Conservation (phyloP, 306 rosid genomes). For the Quercus robur region DNA sequence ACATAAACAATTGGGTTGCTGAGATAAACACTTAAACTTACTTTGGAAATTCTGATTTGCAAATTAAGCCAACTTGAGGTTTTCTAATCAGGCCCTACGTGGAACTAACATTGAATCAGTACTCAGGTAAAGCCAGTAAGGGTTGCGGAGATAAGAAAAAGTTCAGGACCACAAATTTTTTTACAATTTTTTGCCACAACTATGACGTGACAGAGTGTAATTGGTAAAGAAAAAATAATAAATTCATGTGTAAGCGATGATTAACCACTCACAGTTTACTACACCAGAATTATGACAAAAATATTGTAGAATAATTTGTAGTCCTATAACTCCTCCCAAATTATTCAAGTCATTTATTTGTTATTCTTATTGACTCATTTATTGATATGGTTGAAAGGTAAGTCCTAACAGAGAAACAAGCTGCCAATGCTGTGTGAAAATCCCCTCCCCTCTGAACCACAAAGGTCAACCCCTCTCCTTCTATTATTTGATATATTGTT, state of each 20-base stretch:
- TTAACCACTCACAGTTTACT: no score
- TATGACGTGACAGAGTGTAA: accelerated
- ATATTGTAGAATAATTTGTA: no score
- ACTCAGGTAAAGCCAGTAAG: background rate
- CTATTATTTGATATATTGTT: slow-evolving; percentile 10
- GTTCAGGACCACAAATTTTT: background rate
- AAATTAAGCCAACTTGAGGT: background rate
- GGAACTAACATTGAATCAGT: background rate
- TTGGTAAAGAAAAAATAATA: no score
- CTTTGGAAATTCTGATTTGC: background rate
- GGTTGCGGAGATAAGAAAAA: background rate
- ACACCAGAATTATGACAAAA: accelerated
- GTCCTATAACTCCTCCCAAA: background rate
- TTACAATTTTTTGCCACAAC: no score
- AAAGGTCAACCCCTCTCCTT: slow-evolving; percentile 52
- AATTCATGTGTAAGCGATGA: accelerated
- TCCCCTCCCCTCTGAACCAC: slow-evolving; percentile 26
- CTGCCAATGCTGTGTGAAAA: slow-evolving; percentile 25
- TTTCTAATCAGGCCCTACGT: background rate
- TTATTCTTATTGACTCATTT: slow-evolving; percentile 25
- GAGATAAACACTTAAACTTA: background rate
- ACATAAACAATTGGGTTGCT: no score
- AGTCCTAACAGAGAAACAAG: slow-evolving; percentile 19
- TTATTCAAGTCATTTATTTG: background rate
- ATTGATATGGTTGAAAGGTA: slow-evolving; percentile 37